Evolutionary conservation across 352 stramenopile genomes (phyloP).

Genomic region (Phytophthora brassicae): DNA sequence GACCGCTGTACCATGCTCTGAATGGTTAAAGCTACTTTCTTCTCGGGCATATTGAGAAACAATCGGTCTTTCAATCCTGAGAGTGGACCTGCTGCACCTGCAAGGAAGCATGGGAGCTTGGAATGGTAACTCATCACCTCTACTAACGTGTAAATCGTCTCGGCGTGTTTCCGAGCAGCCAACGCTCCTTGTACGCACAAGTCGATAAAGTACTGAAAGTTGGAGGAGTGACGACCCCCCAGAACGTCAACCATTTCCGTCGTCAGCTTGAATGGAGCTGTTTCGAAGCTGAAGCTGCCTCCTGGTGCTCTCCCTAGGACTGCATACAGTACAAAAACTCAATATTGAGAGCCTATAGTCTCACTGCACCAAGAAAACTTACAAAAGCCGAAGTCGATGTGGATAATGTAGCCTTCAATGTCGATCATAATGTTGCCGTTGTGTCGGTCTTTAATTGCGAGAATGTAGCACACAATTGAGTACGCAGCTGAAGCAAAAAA

Average conservation of each 20-base stretch:
- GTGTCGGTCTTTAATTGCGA: conserved; percentile 98
- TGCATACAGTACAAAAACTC: conserved; percentile 15
- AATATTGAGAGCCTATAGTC: not conserved
- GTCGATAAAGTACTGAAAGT: conserved; percentile 93
- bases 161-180: conserved; percentile 88
- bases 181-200: conserved; percentile 95
- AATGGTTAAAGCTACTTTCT: conserved; percentile 69
- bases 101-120: conserved; percentile 71
- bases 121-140: conserved; percentile 94
- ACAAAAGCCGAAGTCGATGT: conserved; percentile 99
- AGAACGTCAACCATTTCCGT: conserved; percentile 95
- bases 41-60: conserved; percentile 65
- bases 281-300: conserved; percentile 96
- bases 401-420: conserved; percentile 94
- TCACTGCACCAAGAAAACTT: conserved; percentile 20
- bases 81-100: conserved; percentile 35
- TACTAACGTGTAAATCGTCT: conserved; percentile 94
- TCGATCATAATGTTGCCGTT: conserved; percentile 99
- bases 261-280: conserved; percentile 97
- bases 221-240: conserved; percentile 87
- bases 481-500: conserved; percentile 90
- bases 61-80: conserved; percentile 62
- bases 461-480: conserved; percentile 97
- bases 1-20: conserved; percentile 93
- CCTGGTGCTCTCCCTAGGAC: conserved; percentile 77